These are phyloP conservation scores for Tolypocladium amazonense DNA, from an alignment of 2,329 filamentous ascomycete species.

Conservation along the genomic window DNA sequence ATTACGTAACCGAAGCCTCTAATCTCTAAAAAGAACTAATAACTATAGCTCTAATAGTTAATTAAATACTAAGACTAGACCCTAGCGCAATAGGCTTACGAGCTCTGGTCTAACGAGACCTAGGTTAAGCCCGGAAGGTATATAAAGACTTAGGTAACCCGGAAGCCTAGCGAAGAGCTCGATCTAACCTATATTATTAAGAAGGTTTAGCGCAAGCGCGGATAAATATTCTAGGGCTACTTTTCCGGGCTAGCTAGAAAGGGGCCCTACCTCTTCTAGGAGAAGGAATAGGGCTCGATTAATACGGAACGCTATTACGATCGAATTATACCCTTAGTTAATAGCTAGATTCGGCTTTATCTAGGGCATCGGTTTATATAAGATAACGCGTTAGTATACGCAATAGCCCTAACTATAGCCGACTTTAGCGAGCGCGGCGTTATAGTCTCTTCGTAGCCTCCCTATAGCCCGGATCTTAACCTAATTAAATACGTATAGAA, in stretches of 20 bases:
- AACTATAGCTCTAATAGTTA: no score
- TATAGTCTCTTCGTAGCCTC: neutral
- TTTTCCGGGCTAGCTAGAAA: neutral
- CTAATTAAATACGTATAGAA: neutral
- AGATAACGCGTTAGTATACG: neutral
- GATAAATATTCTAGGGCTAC: no score
- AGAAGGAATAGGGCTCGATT: neutral
- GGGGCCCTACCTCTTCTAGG: neutral
- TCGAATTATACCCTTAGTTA: neutral
- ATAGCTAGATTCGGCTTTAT: neutral
- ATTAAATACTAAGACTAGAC: no score
- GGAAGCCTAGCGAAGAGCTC: no score
- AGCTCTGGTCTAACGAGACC: no score
- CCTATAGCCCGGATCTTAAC: neutral
- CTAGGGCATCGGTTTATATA: neutral
- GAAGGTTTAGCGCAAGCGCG: no score
- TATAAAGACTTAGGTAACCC: no score
- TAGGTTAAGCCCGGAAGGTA: no score
- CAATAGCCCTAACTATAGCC: rapidly evolving
- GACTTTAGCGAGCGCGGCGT: neutral
- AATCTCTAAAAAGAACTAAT: no score
- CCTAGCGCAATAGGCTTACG: no score
- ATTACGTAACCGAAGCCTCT: no score
- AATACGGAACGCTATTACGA: neutral
- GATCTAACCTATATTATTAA: no score